Percentiles rank a stretch among this genome's conserved stretches.
These are phyloP conservation scores for Citrus glauca DNA, from an alignment of 345 rosid genomes.

Conservation along the genomic window DNA sequence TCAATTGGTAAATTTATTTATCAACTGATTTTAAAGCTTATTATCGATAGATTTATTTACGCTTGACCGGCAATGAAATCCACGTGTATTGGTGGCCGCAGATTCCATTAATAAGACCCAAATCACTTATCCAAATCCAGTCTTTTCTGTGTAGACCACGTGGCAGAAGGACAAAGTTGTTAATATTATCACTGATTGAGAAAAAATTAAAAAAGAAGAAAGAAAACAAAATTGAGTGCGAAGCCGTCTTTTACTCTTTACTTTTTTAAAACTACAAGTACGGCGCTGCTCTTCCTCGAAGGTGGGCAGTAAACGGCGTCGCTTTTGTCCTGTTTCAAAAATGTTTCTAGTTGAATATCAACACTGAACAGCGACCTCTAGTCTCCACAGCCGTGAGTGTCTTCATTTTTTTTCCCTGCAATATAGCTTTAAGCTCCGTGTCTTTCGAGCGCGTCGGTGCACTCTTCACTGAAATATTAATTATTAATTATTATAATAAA, in stretches of 20 bases:
- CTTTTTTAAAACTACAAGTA: no score
- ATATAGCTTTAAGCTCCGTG: neutral
- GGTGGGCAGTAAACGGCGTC: slow-evolving; percentile 1
- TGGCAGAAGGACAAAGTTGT: slow-evolving; percentile 15
- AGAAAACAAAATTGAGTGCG: neutral
- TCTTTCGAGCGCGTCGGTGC: slow-evolving; percentile 4
- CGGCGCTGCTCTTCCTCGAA: neutral
- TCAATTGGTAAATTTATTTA: neutral
- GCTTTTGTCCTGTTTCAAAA: neutral
- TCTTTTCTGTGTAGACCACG: slow-evolving; percentile 13
- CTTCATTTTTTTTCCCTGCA: neutral
- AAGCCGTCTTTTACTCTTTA: no score
- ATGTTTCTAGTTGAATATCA: slow-evolving; percentile 13
- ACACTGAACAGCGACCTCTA: slow-evolving; percentile 18
- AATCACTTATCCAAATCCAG: slow-evolving; percentile 1
- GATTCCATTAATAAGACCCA: neutral
- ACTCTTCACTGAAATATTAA: neutral
- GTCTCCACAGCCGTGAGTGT: slow-evolving; percentile 8
- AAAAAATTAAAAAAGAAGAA: neutral
- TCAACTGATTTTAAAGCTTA: no score
- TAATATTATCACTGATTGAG: neutral
- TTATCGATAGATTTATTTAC: neutral
- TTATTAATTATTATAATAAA: no score
- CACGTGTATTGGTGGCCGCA: slow-evolving; percentile 27
- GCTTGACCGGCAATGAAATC: neutral